phyloP scores from a whole-genome alignment of 164 flowering plant species.

The Kingdonia uniflora region DNA sequence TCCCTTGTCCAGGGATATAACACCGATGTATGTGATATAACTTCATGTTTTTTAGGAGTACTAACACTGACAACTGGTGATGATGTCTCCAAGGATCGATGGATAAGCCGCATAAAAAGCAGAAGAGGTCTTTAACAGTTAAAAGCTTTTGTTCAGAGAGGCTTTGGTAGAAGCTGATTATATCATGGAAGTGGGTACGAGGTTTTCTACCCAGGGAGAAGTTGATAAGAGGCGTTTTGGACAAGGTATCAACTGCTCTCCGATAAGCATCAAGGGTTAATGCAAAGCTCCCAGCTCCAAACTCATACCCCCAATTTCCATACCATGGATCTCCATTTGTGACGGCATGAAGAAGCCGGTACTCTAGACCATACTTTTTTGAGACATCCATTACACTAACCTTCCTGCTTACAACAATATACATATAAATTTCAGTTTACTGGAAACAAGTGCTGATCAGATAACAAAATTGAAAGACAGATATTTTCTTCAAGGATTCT shows the following conservation, averaged over 20 bases:
- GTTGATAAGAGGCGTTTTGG: slow-evolving; percentile 32
- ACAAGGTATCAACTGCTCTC: slow-evolving; percentile 41
- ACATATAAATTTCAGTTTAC: not conserved
- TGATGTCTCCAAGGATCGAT: slow-evolving; percentile 18
- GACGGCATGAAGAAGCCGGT: slow-evolving; percentile 66
- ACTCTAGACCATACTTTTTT: slow-evolving; percentile 66
- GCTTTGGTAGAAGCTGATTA: slow-evolving; percentile 54
- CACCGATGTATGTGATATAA: slow-evolving; percentile 7
- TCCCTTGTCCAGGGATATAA: slow-evolving; percentile 36
- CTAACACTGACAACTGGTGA: slow-evolving; percentile 1
- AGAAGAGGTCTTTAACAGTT: slow-evolving; percentile 48
- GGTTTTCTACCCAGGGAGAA: slow-evolving; percentile 36
- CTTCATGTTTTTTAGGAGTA: slow-evolving; percentile 15
- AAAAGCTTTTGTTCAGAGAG: slow-evolving; percentile 39
- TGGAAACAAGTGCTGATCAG: not conserved
- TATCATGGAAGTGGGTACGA: slow-evolving; percentile 33
- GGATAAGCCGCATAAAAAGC: slow-evolving; percentile 39
- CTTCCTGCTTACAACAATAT: slow-evolving; percentile 30
- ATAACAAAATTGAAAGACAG: not conserved
- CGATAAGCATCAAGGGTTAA: slow-evolving; percentile 43
- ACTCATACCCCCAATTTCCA: slow-evolving; percentile 80
- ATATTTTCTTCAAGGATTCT: not conserved
- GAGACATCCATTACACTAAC: slow-evolving; percentile 89
- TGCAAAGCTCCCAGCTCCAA: slow-evolving; percentile 73
- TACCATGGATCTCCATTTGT: slow-evolving; percentile 68